These are phyloP conservation scores for Pseudognaphalium luteoalbum DNA, from an alignment of 129 eudicot genomes.

Conservation along the genomic window DNA sequence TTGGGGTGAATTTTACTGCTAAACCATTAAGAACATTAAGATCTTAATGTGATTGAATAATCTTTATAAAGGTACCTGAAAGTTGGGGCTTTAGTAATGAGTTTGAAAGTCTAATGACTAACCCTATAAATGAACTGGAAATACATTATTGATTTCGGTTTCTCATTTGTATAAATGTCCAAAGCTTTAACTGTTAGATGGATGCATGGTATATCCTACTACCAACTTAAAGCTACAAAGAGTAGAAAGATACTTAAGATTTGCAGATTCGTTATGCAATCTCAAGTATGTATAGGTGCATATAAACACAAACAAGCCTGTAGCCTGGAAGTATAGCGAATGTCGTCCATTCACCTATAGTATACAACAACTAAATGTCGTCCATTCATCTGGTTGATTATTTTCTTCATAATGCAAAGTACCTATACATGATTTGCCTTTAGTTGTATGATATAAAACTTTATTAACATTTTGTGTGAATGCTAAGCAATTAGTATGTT, in stretches of 20 bases:
- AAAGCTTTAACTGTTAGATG: background rate
- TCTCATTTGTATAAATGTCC: background rate
- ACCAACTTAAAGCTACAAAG: background rate
- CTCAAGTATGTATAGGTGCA: background rate
- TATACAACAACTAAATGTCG: too few relatives aligned
- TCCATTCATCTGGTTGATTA: background rate
- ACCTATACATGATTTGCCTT: background rate
- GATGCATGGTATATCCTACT: background rate
- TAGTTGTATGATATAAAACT: background rate
- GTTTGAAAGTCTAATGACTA: background rate
- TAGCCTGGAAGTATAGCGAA: background rate
- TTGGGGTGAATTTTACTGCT: background rate
- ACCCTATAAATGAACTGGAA: background rate
- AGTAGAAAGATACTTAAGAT: background rate
- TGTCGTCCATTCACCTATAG: too few relatives aligned
- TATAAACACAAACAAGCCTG: background rate
- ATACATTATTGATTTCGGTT: background rate
- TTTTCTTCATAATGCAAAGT: background rate
- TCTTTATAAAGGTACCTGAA: background rate
- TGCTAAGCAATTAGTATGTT: background rate
- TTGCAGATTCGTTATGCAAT: background rate
- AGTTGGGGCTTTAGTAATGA: background rate
- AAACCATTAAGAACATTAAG: background rate
- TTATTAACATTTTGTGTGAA: background rate
- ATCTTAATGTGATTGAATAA: background rate